These are phyloP conservation scores for Aureobasidium musti DNA, from an alignment of 2,329 filamentous ascomycete genomes.

Conservation along the genomic window DNA sequence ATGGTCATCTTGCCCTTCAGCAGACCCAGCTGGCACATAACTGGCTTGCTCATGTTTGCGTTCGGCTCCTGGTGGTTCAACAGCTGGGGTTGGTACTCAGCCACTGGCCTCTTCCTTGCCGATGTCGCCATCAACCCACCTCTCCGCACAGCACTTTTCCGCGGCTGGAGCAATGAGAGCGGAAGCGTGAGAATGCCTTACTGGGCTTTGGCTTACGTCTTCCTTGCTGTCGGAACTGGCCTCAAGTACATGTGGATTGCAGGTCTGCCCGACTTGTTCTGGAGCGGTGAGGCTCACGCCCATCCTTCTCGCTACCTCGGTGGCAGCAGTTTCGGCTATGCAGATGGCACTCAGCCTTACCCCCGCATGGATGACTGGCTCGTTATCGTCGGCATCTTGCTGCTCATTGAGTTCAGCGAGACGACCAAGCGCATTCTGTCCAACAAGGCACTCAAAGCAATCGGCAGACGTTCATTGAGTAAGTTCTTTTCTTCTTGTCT, in stretches of 20 bases:
- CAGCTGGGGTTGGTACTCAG: constrained; percentile 51
- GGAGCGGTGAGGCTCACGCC: constrained; percentile 43
- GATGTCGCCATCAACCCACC: constrained; percentile 49
- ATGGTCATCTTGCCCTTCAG: constrained; percentile 52
- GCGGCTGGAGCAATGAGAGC: constrained; percentile 32
- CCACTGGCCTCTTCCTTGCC: constrained; percentile 46
- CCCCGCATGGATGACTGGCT: constrained; percentile 50
- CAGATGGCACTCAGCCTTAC: constrained; percentile 41
- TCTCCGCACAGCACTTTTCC: constrained; percentile 39
- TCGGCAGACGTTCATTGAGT: constrained; percentile 51
- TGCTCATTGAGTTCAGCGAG: constrained; percentile 47
- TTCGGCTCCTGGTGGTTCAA: constrained; percentile 52
- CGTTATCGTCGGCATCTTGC: constrained; percentile 47
- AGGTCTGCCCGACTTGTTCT: constrained; percentile 42
- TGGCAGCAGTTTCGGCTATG: constrained; percentile 38
- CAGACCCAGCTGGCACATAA: constrained; percentile 45
- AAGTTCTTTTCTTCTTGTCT: constrained; percentile 34
- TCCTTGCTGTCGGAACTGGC: constrained; percentile 42
- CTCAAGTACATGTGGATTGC: constrained; percentile 51
- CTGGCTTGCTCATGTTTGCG: constrained; percentile 46
- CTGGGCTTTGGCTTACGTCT: constrained; percentile 41
- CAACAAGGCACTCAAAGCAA: constrained; percentile 41
- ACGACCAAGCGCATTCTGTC: constrained; percentile 43
- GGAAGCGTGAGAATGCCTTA: constrained; percentile 34
- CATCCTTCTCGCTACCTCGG: constrained; percentile 48